Conservation (phyloP, 208 protist genomes). For the Trypanosoma theileri region DNA sequence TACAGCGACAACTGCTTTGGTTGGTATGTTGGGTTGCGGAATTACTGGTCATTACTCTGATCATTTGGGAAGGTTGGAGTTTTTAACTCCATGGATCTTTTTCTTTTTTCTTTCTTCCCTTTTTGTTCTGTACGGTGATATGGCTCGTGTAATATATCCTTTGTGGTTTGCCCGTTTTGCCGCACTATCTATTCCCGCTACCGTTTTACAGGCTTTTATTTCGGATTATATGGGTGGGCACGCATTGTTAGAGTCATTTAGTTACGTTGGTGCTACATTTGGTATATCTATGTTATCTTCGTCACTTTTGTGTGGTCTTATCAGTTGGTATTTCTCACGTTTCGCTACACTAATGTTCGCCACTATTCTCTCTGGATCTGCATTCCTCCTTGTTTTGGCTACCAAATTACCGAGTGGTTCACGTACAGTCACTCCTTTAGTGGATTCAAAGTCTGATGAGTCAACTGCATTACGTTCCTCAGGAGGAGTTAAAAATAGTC, state of each 20-base stretch:
- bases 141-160: constrained; percentile 19
- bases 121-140: constrained; percentile 29
- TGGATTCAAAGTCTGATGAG: neutral
- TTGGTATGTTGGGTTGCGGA: constrained; percentile 39
- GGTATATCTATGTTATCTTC: constrained; percentile 31
- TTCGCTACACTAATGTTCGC: constrained; percentile 26
- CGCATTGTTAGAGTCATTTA: constrained; percentile 37
- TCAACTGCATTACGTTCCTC: neutral
- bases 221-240: constrained; percentile 41
- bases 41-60: constrained; percentile 39
- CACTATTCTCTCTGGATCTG: constrained; percentile 1
- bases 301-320: constrained; percentile 37
- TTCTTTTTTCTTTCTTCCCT: constrained; percentile 36
- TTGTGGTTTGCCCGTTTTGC: constrained; percentile 34
- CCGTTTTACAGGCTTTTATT: constrained; percentile 40
- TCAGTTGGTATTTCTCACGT: constrained; percentile 31
- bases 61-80: constrained; percentile 31
- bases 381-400: constrained; percentile 9
- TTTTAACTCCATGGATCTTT: constrained; percentile 38
- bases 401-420: constrained; percentile 9
- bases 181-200: constrained; percentile 40
- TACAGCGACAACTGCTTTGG: constrained; percentile 40
- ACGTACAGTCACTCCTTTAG: neutral
- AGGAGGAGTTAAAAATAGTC: constrained; percentile 9
- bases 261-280: constrained; percentile 39